Evolutionary conservation across 768 basidiomycete genomes (phyloP).

Genomic region (Russula sp.): DNA sequence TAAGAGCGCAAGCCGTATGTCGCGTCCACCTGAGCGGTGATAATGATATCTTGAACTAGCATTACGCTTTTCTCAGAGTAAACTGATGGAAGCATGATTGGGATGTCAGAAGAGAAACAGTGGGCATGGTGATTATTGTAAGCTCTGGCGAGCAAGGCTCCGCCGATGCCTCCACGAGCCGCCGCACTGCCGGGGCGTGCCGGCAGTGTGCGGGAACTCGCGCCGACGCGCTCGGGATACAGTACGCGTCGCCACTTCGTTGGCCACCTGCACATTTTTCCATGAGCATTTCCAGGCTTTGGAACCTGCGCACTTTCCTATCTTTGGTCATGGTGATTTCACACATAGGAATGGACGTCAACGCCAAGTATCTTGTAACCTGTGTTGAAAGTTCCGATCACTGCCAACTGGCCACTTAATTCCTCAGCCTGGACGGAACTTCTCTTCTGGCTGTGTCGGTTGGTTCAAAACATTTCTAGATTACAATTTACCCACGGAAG

Average conservation of each 20-base stretch:
- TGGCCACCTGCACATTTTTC: conserved; percentile 78
- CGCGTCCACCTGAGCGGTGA: conserved; percentile 14
- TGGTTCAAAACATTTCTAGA: neutral
- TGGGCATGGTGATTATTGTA: conserved; percentile 11
- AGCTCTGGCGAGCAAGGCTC: too few species aligned
- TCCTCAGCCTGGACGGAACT: conserved; percentile 45
- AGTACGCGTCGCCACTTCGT: conserved; percentile 54
- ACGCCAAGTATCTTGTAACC: conserved; percentile 69
- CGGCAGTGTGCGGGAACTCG: too few species aligned
- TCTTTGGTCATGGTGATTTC: conserved; percentile 86
- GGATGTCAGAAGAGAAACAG: conserved; percentile 9
- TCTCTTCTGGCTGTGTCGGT: conserved; percentile 66
- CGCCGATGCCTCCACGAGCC: too few species aligned
- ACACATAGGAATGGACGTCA: conserved; percentile 96
- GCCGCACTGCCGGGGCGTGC: too few species aligned
- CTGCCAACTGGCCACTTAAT: conserved; percentile 65
- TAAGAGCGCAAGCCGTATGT: conserved; percentile 51
- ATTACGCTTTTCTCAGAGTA: neutral
- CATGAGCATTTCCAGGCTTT: conserved; percentile 95
- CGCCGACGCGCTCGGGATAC: conserved; percentile 44
- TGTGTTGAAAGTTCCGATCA: conserved; percentile 72
- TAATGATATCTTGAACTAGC: conserved; percentile 5
- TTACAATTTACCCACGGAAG: conserved; percentile 27
- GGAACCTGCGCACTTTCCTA: conserved; percentile 81
- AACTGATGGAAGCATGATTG: neutral